Base-by-base conservation (phyloP, 1,284 basidiomycete genomes). In the Apiotrichum sp. region DNA sequence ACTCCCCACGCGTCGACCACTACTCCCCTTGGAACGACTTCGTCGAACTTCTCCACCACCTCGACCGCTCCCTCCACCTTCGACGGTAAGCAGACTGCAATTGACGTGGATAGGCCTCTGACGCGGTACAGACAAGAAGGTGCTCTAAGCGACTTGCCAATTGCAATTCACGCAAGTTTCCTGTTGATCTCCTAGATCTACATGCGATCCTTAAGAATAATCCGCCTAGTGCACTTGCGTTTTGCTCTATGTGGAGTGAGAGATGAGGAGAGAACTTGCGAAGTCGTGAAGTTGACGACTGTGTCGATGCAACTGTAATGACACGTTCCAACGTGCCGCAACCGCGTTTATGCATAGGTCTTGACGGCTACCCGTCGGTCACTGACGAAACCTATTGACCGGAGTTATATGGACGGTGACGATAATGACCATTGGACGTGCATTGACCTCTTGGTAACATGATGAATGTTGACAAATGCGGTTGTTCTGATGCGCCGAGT, bases 51-150 rank as follows among this genome's bases (percentile, higher is more conserved):
- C 34, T 16, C 45, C 16, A 14, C 32, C 42, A 41, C 53, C 46
- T 16, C 66, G 29, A 64, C 68, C 47, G 69, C 71, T 49, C 67
- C 71, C 44, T 68, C 70, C 34, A 68, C 59, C 60, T 71, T 72
- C 45, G 71, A 69, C 62, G 68, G 71, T 71, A 57, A 68, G 69
- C 68, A 14, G 36, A 6, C 36, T 13, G 36, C 36, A 38, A 38
- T 7, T 8, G 36, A 7, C 36, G 36, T 13, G 36, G 32, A 22
- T 8, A 13, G 32, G 39, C 56, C 8, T 41, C 55, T 56, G 40
- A 56, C 38, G 6, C 9, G 45, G n/a, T 16, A 35, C 49, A 56
- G 55, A 56, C 50, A 50, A 56, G 55, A 56, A 56, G 55, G 46
- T 42, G 13, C 55, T 56, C 47, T 56, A 56, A 56, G 46, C 39